A percentile compares a stretch with the other conserved stretches of the same genome.
These are phyloP conservation scores for Ostreobium quekettii DNA, from an alignment of 139 green algal genomes.

Conservation along the genomic window DNA sequence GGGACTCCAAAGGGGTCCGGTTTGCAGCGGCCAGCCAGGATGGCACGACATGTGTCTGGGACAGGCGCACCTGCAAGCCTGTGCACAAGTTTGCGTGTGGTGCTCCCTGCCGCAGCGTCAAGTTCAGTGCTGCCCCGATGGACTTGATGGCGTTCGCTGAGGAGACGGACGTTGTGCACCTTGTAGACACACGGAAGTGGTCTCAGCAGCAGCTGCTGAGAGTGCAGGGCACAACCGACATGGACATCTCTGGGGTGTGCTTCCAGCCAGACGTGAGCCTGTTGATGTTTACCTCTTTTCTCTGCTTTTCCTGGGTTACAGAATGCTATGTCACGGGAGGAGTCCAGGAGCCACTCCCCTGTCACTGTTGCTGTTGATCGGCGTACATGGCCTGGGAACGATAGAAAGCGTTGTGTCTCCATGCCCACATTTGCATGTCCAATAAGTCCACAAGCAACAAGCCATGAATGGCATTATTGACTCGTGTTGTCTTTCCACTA, in stretches of 20 bases:
- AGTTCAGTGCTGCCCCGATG: constrained; percentile 31
- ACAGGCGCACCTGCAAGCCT: constrained; percentile 25
- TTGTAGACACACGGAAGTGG: constrained; percentile 5
- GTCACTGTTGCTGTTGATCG: background rate
- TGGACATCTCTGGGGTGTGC: constrained; percentile 12
- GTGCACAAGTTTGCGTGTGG: constrained; percentile 18
- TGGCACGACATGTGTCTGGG: constrained; percentile 39
- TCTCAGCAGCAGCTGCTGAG: background rate
- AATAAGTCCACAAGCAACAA: too few species aligned
- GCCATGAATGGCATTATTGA: too few species aligned
- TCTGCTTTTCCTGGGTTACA: background rate
- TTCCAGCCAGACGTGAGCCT: constrained; percentile 11
- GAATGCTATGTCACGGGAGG: background rate
- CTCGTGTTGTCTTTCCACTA: too few species aligned
- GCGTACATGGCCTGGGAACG: too few species aligned
- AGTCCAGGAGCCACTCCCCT: background rate
- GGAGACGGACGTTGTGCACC: constrained; percentile 22
- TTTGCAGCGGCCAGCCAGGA: constrained; percentile 49
- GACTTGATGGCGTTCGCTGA: constrained; percentile 47
- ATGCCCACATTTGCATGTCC: too few species aligned
- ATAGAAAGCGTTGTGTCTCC: too few species aligned
- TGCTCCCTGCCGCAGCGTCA: constrained; percentile 34
- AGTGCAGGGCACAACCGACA: background rate
- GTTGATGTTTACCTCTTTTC: background rate
- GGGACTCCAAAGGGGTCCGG: constrained; percentile 31